phyloP scores from a whole-genome alignment of 768 basidiomycete species.

The Tulasnella sp. region DNA sequence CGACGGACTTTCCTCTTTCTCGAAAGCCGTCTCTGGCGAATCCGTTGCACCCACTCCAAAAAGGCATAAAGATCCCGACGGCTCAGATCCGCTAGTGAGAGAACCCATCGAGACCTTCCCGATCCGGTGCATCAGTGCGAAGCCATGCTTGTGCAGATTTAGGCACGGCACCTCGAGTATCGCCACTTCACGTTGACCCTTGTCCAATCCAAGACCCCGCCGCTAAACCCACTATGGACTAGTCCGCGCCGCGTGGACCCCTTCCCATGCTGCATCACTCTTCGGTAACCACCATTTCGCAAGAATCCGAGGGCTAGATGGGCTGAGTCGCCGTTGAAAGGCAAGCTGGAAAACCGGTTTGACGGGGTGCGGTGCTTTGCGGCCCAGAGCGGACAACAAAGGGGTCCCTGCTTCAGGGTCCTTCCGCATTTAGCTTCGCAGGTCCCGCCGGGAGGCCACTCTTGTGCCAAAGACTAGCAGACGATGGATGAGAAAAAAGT shows the following conservation, averaged over 20 bases:
- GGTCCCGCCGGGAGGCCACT: neutral
- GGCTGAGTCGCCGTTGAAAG: neutral
- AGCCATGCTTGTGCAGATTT: neutral
- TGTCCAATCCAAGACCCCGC: neutral
- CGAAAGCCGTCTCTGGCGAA: neutral
- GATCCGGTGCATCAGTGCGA: neutral
- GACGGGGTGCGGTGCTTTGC: neutral
- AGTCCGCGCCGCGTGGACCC: neutral
- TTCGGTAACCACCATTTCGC: neutral
- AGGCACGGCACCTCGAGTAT: neutral
- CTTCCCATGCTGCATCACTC: neutral
- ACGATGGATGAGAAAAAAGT: neutral
- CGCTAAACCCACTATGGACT: neutral
- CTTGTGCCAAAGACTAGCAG: neutral
- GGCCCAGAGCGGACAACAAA: neutral
- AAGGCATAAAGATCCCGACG: neutral
- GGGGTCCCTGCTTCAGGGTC: neutral
- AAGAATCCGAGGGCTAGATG: neutral
- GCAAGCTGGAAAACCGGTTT: neutral
- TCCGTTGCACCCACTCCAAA: neutral
- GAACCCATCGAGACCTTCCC: constrained; percentile 1
- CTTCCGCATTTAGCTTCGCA: neutral
- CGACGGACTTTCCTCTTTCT: neutral
- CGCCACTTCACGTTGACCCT: neutral
- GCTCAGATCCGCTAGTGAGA: neutral